Evolutionary conservation across 2,329 filamentous ascomycete species (phyloP).

Genomic region (Knoxdaviesia proteae): DNA sequence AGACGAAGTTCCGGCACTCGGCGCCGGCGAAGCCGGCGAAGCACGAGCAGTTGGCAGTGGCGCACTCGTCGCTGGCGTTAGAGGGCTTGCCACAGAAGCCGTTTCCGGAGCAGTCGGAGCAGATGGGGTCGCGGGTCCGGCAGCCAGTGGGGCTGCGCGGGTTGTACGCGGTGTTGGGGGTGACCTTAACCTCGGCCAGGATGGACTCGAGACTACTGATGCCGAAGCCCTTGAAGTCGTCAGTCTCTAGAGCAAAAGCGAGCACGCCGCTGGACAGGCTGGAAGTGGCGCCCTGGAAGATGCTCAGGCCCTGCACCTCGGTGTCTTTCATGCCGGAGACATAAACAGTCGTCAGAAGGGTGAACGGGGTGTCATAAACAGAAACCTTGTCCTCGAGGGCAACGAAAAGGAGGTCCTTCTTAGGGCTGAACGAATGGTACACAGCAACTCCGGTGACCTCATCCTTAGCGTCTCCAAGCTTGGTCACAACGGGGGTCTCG

Average conservation of each 20-base stretch:
- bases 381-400: constrained; percentile 16
- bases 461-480: constrained; percentile 14
- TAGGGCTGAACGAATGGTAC: constrained; percentile 13
- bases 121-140: constrained; percentile 10
- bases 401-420: constrained; percentile 18
- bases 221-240: constrained; percentile 17
- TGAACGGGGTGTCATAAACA: constrained; percentile 17
- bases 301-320: constrained; percentile 18
- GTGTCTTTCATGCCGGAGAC: constrained; percentile 19
- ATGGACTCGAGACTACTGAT: constrained; percentile 15
- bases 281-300: constrained; percentile 17
- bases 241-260: constrained; percentile 19
- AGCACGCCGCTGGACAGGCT: constrained; percentile 17
- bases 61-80: constrained; percentile 1
- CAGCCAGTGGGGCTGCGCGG: constrained; percentile 11
- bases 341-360: constrained; percentile 14
- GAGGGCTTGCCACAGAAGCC: constrained; percentile 15
- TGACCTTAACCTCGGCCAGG: constrained; percentile 13
- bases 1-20: constrained; percentile 15
- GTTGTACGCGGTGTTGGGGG: constrained; percentile 16
- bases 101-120: constrained; percentile 13
- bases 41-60: constrained; percentile 13
- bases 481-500: constrained; percentile 13
- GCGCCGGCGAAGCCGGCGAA: constrained; percentile 20
- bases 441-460: constrained; percentile 20